A percentile compares a stretch with the other conserved stretches of the same genome.
These are phyloP conservation scores for Parastagonospora avenae DNA, from an alignment of 2,329 filamentous ascomycete species.

Conservation along the genomic window DNA sequence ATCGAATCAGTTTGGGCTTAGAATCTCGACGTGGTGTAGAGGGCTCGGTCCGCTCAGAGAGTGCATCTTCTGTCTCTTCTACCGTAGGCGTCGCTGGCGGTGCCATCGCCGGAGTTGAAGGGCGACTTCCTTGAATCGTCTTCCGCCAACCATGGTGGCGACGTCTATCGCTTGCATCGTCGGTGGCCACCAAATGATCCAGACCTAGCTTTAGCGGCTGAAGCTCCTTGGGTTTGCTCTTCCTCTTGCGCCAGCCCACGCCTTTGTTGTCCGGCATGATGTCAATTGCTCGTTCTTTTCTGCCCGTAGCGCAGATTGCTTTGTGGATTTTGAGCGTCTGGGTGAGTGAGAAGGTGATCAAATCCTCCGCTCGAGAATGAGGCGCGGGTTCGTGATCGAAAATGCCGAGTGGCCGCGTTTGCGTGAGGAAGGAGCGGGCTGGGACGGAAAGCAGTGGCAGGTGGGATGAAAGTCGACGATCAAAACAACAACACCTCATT, in stretches of 20 bases:
- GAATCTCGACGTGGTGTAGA: conserved; percentile 38
- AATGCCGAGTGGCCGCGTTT: too few species aligned
- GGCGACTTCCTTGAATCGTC: conserved; percentile 26
- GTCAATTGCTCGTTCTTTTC: neutral
- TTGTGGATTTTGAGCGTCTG: too few species aligned
- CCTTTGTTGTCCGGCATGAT: conserved; percentile 24
- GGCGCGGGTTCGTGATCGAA: too few species aligned
- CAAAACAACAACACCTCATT: too few species aligned
- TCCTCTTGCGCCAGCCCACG: conserved; percentile 29
- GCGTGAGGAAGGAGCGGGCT: too few species aligned
- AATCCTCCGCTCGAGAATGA: too few species aligned
- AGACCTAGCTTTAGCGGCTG: conserved; percentile 7
- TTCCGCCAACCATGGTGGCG: conserved; percentile 29
- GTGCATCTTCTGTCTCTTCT: conserved; percentile 32
- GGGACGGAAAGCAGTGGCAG: too few species aligned
- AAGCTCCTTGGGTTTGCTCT: conserved; percentile 19
- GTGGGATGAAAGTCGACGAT: too few species aligned
- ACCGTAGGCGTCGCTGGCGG: conserved; percentile 18
- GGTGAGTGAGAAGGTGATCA: too few species aligned
- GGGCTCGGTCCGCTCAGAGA: conserved; percentile 36
- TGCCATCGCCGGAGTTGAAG: conserved; percentile 22
- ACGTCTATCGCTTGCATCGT: conserved; percentile 23
- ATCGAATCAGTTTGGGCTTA: conserved; percentile 49
- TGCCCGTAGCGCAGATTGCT: neutral
- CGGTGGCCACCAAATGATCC: conserved; percentile 6